Evolutionary conservation across 768 basidiomycete species (phyloP).

Genomic region (Tylopilus felleus): DNA sequence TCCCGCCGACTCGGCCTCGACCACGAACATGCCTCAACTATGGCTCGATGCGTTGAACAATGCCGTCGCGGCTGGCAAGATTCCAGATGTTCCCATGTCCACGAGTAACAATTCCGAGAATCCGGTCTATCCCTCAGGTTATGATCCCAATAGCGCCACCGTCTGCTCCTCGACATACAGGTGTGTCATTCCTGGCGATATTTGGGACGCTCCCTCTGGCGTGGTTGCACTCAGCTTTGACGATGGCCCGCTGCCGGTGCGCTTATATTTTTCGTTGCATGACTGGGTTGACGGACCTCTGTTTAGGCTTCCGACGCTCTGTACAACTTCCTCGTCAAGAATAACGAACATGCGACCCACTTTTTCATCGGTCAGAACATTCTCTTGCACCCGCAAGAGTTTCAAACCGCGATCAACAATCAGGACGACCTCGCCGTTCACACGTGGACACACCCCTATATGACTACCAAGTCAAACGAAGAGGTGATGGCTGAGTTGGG

Average conservation of each 20-base stretch:
- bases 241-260: conserved; percentile 66
- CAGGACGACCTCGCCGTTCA: conserved; percentile 42
- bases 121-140: conserved; percentile 38
- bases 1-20: conserved; percentile 52
- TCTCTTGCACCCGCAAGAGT: conserved; percentile 50
- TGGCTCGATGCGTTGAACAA: conserved; percentile 73
- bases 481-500: conserved; percentile 71
- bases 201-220: conserved; percentile 77
- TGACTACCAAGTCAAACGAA: conserved; percentile 72
- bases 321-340: conserved; percentile 61
- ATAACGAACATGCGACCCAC: conserved; percentile 74
- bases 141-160: conserved; percentile 41
- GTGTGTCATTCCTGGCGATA: conserved; percentile 57
- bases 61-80: conserved; percentile 64
- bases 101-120: conserved; percentile 31
- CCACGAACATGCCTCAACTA: conserved; percentile 49
- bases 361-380: conserved; percentile 89
- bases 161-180: conserved; percentile 80
- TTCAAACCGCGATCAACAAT: conserved; percentile 47
- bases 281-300: conserved; percentile 1
- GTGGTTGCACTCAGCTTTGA: conserved; percentile 69
- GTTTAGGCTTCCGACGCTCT: conserved; percentile 43
- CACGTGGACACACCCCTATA: conserved; percentile 71
- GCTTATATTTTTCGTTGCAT: conserved; percentile 10
- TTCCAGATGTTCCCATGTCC: conserved; percentile 64